phyloP scores from a whole-genome alignment of 345 rosid genomes.

The Angophora floribunda region DNA sequence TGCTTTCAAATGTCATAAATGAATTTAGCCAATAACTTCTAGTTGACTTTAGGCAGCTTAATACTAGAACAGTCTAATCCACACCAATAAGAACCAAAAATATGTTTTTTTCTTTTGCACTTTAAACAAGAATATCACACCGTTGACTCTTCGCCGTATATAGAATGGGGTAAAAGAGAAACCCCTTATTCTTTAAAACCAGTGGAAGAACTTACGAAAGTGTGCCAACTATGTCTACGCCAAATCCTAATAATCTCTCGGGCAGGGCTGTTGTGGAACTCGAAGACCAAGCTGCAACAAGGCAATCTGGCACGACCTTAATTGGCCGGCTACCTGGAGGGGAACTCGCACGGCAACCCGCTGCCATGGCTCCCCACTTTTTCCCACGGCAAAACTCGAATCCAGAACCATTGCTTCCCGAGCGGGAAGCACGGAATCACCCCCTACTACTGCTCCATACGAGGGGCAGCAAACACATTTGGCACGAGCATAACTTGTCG shows the following conservation, averaged over 20 bases:
- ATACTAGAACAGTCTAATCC: not conserved
- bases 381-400: not conserved
- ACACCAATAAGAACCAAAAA: not conserved
- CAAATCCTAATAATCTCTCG: not conserved
- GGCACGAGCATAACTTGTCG: not conserved
- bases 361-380: not conserved
- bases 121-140: not conserved
- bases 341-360: not conserved
- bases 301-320: not conserved
- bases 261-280: not conserved
- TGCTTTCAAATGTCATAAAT: not conserved
- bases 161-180: not conserved
- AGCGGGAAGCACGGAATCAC: not conserved
- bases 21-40: not conserved
- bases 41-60: not conserved
- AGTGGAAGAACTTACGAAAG: not conserved
- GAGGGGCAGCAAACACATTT: not conserved
- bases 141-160: not conserved
- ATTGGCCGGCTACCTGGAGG: not conserved
- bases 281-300: not conserved
- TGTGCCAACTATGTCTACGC: not conserved
- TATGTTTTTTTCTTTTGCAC: not conserved
- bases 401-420: not conserved
- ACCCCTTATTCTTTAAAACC: not conserved
- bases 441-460: not conserved